Evolutionary conservation across 805 yeast species (phyloP).

Genomic region (Nematodospora valgi): DNA sequence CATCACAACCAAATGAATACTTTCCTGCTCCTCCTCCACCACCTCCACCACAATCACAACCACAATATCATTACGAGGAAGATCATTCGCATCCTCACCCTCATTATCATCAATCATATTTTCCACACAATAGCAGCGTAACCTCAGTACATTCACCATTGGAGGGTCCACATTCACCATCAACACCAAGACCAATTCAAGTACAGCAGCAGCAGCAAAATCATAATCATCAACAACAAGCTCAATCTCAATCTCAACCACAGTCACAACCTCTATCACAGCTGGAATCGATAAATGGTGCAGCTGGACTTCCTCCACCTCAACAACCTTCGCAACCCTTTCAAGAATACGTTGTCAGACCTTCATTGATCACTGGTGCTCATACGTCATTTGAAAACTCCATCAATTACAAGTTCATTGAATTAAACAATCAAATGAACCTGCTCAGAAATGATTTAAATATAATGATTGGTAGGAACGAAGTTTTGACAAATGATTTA

Average conservation of each 20-base stretch:
- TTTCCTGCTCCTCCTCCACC: constrained; percentile 11
- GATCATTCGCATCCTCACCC: too few relatives aligned
- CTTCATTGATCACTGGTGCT: constrained; percentile 11
- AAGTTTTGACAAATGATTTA: constrained; percentile 45
- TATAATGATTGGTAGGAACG: constrained; percentile 43
- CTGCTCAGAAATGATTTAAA: constrained; percentile 41
- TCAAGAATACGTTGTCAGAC: constrained; percentile 7
- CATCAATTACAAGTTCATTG: constrained; percentile 18
- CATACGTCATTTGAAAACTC: constrained; percentile 16
- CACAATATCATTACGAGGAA: constrained; percentile 4
- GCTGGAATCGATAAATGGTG: not conserved
- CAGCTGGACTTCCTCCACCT: not conserved
- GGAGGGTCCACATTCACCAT: constrained; percentile 10
- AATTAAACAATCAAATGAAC: constrained; percentile 38
- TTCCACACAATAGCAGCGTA: too few relatives aligned
- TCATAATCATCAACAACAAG: constrained; percentile 8
- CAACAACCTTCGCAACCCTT: constrained; percentile 8
- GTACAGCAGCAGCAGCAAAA: not conserved
- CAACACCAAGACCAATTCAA: constrained; percentile 1
- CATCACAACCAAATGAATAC: constrained; percentile 8
- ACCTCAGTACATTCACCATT: not conserved
- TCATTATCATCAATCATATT: not conserved
- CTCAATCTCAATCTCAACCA: constrained; percentile 1
- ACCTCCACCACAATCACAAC: constrained; percentile 3
- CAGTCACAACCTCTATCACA: not conserved